Evolutionary conservation across 2,329 filamentous ascomycete species (phyloP), one percentile per base, ranked within the genome.

Genomic region (Talaromyces sp.): DNA sequence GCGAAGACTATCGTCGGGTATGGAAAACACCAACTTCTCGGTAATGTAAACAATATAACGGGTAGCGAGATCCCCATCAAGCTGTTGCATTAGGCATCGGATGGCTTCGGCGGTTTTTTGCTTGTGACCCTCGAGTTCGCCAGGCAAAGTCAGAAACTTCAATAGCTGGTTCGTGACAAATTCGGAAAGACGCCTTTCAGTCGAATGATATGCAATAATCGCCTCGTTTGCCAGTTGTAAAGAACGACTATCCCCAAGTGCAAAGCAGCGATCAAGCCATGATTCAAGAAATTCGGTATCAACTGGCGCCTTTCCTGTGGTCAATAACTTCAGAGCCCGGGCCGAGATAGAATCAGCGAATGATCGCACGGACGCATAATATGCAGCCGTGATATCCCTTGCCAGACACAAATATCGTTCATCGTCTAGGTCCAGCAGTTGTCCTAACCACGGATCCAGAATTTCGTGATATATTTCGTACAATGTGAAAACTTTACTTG

Each of bases 401-500:
- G 61, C 61, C 18, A 63, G 23, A 54, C 50, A 44, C 12, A 57
- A 16, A 51, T 53, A 55, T 14, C 40, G 36, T 14, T 40, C 23
- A 5, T 63, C 50, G 16, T 47, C 2, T 5, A 64, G 42, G 5
- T n/a, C 2, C 63, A 68, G 36, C 28, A 78, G 65, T 33, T 71
- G 63, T 8, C 65, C 63, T 36, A 77, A 65, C 75, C 75, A 78
- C 9, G 61, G 56, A 30, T 72, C 66, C 27, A 75, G 61, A 33
- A 72, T 64, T 2, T 66, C 59, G n/a, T 63, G 61, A 23, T 71
- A 68, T 59, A 79, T 62, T 57, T 78, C 72, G 28, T 62, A 65
- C 34, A 75, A 68, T 14, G 65, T 66, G 33, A 76, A 69, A 23
- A 78, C 69, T 56, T 69, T 69, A 57, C 74, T 78, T 14, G 64